Conservation (phyloP, 495 filamentous ascomycete genomes). For the Trichocladium uniseriatum region DNA sequence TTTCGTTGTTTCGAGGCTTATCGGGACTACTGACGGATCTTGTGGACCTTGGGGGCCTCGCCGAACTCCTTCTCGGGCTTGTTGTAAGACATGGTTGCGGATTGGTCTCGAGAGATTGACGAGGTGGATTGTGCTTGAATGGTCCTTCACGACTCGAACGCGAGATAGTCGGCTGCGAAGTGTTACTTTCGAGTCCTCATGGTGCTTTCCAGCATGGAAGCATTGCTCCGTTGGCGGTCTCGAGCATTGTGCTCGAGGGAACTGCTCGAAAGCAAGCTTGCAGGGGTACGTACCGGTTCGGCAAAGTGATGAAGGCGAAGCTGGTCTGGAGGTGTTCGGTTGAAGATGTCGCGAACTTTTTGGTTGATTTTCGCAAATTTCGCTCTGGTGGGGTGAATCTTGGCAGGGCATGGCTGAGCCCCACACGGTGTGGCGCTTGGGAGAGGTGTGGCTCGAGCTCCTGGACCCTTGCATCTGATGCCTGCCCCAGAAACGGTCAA, state of each 20-base stretch:
- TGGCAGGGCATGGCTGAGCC: slow-evolving; percentile 15
- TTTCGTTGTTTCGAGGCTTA: neutral
- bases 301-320: slow-evolving; percentile 69
- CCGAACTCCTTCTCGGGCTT: slow-evolving; percentile 91
- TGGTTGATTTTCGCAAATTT: slow-evolving; percentile 8
- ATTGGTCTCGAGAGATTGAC: slow-evolving; percentile 9
- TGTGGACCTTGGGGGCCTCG: slow-evolving; percentile 31
- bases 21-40: slow-evolving; percentile 7
- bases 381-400: slow-evolving; percentile 9
- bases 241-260: too few relatives aligned
- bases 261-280: too few relatives aligned
- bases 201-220: too few relatives aligned
- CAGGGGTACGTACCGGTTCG: slow-evolving; percentile 46
- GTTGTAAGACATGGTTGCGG: slow-evolving; percentile 80
- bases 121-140: slow-evolving; percentile 18
- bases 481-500: slow-evolving; percentile 4
- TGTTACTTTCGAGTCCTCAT: neutral
- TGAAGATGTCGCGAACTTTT: slow-evolving; percentile 11
- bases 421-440: slow-evolving; percentile 3
- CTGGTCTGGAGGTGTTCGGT: slow-evolving; percentile 5
- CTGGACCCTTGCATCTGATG: neutral
- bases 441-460: neutral
- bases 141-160: slow-evolving; percentile 60
- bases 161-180: neutral
- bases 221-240: too few relatives aligned